phyloP scores from a whole-genome alignment of 2,329 filamentous ascomycete genomes.

The Botrytis byssoidea region DNA sequence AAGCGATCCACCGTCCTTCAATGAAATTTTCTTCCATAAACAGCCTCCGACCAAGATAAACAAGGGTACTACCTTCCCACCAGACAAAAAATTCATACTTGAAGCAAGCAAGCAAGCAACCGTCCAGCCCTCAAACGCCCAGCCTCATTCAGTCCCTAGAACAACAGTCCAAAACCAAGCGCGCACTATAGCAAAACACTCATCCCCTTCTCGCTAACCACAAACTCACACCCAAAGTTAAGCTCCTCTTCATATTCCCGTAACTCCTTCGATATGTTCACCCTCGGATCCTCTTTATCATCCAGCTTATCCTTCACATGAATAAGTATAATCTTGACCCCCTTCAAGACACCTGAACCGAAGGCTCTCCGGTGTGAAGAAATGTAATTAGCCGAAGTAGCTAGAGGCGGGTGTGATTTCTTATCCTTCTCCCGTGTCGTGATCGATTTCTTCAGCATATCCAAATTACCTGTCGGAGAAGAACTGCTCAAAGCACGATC shows the following conservation, averaged over 20 bases:
- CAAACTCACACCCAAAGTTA: slow-evolving; percentile 74
- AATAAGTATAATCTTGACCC: slow-evolving; percentile 81
- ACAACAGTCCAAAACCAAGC: not conserved
- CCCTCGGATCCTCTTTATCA: slow-evolving; percentile 64
- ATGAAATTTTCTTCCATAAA: not conserved
- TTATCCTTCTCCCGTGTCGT: not conserved
- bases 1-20: not conserved
- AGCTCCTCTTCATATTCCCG: slow-evolving; percentile 54
- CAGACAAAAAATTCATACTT: not conserved
- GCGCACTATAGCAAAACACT: not conserved
- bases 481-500: not conserved
- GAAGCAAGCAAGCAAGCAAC: not conserved
- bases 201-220: slow-evolving; percentile 45
- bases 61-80: not conserved
- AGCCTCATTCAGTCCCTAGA: not conserved
- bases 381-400: not conserved
- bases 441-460: not conserved
- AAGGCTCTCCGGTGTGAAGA: not conserved
- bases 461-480: not conserved
- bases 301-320: slow-evolving; percentile 86
- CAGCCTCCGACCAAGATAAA: not conserved
- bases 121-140: not conserved
- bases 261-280: slow-evolving; percentile 70
- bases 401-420: not conserved
- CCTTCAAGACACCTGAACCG: slow-evolving; percentile 49